Percentiles rank a stretch among this genome's conserved stretches.
Conservation (phyloP, 495 filamentous ascomycete genomes). For the Paragyromitra xinjiangensis region DNA sequence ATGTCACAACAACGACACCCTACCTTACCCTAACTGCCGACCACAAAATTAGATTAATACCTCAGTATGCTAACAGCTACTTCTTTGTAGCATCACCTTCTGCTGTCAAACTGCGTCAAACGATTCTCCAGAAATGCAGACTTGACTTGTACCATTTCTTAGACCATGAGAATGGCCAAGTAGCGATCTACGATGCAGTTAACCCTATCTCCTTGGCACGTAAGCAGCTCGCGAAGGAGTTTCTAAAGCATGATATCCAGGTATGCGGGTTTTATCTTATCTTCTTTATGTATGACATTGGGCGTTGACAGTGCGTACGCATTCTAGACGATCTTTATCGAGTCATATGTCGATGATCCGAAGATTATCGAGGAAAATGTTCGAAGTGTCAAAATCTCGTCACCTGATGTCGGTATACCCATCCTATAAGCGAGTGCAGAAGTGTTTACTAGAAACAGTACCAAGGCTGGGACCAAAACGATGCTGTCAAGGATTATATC, state of each 20-base stretch:
- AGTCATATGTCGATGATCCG: constrained; percentile 92
- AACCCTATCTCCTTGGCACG: constrained; percentile 88
- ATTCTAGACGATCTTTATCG: constrained; percentile 87
- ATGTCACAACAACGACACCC: constrained; percentile 32
- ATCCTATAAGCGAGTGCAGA: background rate
- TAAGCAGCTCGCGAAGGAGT: constrained; percentile 88
- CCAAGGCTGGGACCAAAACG: constrained; percentile 85
- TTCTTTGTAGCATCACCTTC: constrained; percentile 71
- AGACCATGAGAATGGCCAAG: constrained; percentile 95
- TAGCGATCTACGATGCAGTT: constrained; percentile 99
- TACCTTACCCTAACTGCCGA: constrained; percentile 46
- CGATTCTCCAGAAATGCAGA: constrained; percentile 95
- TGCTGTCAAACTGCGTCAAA: constrained; percentile 88
- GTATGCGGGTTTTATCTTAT: constrained; percentile 61
- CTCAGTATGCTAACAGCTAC: constrained; percentile 49
- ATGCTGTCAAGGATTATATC: constrained; percentile 90
- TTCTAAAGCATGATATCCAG: constrained; percentile 93
- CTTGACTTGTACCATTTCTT: constrained; percentile 97
- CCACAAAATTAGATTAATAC: constrained; percentile 48
- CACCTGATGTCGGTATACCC: constrained; percentile 77
- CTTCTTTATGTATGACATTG: constrained; percentile 2
- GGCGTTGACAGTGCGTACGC: constrained; percentile 36
- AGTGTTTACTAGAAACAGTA: constrained; percentile 66
- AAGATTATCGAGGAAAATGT: constrained; percentile 97
- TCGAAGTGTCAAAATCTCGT: constrained; percentile 94